These are phyloP conservation scores for Rusavskia elegans DNA, from an alignment of 495 filamentous ascomycete genomes.

Conservation along the genomic window DNA sequence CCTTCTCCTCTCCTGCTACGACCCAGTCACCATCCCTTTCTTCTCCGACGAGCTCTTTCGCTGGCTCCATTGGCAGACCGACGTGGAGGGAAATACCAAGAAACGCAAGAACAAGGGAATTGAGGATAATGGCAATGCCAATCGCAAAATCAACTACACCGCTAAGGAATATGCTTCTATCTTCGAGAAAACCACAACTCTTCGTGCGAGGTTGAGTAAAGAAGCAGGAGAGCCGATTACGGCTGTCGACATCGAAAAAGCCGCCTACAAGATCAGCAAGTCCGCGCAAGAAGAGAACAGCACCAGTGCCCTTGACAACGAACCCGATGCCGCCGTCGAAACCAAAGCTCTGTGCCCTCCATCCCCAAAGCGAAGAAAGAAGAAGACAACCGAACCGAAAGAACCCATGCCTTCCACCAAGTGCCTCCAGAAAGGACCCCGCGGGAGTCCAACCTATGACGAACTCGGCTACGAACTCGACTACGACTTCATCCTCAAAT, in stretches of 20 bases:
- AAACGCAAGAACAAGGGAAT: conserved; percentile 7
- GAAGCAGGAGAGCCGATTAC: conserved; percentile 17
- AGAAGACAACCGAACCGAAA: background rate
- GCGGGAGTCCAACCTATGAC: conserved; percentile 19
- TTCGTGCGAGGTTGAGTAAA: conserved; percentile 16
- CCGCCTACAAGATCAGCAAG: conserved; percentile 30
- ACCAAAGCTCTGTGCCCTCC: background rate
- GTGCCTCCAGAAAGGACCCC: conserved; percentile 2
- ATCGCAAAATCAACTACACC: conserved; percentile 30
- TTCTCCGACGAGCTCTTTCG: conserved; percentile 38
- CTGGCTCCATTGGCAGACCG: conserved; percentile 23
- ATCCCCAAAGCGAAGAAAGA: conserved; percentile 1
- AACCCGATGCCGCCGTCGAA: background rate
- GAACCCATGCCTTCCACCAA: background rate
- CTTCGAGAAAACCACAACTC: conserved; percentile 14
- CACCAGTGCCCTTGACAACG: too few species aligned
- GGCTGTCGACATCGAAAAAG: conserved; percentile 42
- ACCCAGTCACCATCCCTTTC: conserved; percentile 24
- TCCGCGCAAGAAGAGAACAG: background rate
- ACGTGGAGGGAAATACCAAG: conserved; percentile 17
- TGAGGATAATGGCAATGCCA: conserved; percentile 31
- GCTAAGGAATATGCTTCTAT: conserved; percentile 27
- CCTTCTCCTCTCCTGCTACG: conserved; percentile 25
- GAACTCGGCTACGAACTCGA: conserved; percentile 18
- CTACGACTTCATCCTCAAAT: conserved; percentile 13